A percentile compares a stretch with the other conserved stretches of the same genome.
Conservation (phyloP, 192 early-diverging fungal species). For the Geranomyces variabilis region DNA sequence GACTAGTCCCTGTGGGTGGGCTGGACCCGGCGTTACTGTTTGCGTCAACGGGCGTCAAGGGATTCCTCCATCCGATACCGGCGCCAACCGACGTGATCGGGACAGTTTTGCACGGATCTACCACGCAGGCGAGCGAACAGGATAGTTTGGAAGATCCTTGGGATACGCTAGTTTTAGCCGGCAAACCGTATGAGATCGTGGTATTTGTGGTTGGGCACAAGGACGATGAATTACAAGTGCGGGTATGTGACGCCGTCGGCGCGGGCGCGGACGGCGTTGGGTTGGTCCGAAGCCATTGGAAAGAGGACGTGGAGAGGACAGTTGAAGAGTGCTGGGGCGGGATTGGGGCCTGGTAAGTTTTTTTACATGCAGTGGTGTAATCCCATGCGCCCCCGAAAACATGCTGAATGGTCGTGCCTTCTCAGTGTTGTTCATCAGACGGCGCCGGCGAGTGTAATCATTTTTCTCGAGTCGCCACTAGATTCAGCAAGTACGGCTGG, state of each 20-base stretch:
- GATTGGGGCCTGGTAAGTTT: conserved; percentile 38
- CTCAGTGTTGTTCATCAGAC: conserved; percentile 2
- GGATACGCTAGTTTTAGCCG: conserved; percentile 31
- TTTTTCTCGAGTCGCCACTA: background rate
- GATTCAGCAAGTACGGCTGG: background rate
- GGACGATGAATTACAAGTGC: conserved; percentile 37
- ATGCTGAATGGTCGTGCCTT: no score
- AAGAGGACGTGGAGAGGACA: conserved; percentile 72
- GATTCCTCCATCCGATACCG: conserved; percentile 80
- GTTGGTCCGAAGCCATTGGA: conserved; percentile 44
- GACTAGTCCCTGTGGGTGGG: conserved; percentile 52
- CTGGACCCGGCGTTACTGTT: conserved; percentile 62
- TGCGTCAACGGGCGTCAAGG: conserved; percentile 80
- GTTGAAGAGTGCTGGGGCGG: conserved; percentile 60
- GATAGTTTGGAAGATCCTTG: conserved; percentile 38
- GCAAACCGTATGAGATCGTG: conserved; percentile 62
- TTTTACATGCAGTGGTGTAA: background rate
- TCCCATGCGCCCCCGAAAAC: background rate
- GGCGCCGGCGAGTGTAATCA: background rate
- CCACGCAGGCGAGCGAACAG: conserved; percentile 50
- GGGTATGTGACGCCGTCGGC: conserved; percentile 1
- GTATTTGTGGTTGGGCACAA: conserved; percentile 79
- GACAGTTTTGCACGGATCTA: conserved; percentile 12
- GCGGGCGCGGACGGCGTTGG: background rate
- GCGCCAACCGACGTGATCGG: conserved; percentile 7